Evolutionary conservation across 768 basidiomycete species (phyloP).

Genomic region (Lactarius akahatsu): DNA sequence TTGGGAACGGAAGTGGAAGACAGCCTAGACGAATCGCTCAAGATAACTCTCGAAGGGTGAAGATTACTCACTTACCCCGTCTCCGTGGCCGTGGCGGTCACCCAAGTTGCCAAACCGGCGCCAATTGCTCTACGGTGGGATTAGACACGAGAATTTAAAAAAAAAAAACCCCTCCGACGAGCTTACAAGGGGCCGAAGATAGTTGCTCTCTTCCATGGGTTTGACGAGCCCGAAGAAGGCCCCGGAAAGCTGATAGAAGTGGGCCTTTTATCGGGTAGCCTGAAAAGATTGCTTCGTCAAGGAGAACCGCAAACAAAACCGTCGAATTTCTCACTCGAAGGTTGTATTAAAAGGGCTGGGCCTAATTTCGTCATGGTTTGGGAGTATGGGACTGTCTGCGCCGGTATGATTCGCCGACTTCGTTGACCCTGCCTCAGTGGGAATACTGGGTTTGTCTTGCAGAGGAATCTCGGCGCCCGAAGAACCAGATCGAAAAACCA

Average conservation of each 20-base stretch:
- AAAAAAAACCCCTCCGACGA: not conserved
- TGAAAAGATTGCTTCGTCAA: slow-evolving; percentile 2
- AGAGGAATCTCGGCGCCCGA: slow-evolving; percentile 6
- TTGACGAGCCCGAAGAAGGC: slow-evolving; percentile 6
- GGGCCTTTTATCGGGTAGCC: slow-evolving; percentile 26
- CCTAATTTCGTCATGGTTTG: slow-evolving; percentile 12
- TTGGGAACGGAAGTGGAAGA: not conserved
- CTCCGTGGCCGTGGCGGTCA: slow-evolving; percentile 5
- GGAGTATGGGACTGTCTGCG: not conserved
- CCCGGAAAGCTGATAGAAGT: slow-evolving; percentile 26
- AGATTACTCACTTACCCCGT: slow-evolving; percentile 6
- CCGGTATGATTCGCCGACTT: not conserved
- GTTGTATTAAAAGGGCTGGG: slow-evolving; percentile 13
- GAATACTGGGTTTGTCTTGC: not conserved
- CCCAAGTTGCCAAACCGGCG: slow-evolving; percentile 6
- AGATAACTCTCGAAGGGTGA: not conserved
- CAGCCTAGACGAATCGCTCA: slow-evolving; percentile 1
- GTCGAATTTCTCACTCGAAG: slow-evolving; percentile 11
- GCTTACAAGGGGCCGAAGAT: slow-evolving; percentile 31
- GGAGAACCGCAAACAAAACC: not conserved
- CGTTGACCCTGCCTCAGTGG: slow-evolving; percentile 1
- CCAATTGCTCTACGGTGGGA: slow-evolving; percentile 20
- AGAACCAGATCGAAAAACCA: not conserved
- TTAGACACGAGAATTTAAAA: slow-evolving; percentile 1
- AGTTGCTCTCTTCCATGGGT: slow-evolving; percentile 23